These are phyloP conservation scores for Glutinoglossum americanum DNA, from an alignment of 495 filamentous ascomycete species.

Conservation along the genomic window DNA sequence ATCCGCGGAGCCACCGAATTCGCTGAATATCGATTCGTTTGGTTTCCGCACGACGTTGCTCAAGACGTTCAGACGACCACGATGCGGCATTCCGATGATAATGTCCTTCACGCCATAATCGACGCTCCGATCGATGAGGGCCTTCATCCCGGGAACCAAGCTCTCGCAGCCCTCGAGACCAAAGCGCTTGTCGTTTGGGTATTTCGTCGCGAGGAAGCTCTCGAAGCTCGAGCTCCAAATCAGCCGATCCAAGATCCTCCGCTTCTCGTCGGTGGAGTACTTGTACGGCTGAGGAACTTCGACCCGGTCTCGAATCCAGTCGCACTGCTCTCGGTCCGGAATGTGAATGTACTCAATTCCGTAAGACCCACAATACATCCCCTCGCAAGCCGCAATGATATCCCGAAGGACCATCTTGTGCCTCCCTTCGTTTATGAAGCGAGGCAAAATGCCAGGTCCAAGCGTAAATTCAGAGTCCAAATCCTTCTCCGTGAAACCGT, in stretches of 20 bases:
- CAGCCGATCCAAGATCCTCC: slow-evolving; percentile 83
- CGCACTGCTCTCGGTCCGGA: slow-evolving; percentile 88
- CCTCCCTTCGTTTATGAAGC: slow-evolving; percentile 67
- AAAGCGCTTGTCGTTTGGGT: slow-evolving; percentile 98
- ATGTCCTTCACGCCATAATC: slow-evolving; percentile 98
- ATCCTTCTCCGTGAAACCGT: slow-evolving; percentile 86
- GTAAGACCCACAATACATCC: slow-evolving; percentile 88
- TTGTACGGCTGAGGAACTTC: slow-evolving; percentile 88
- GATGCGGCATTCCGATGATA: slow-evolving; percentile 97
- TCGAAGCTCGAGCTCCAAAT: slow-evolving; percentile 98
- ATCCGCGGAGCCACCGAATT: slow-evolving; percentile 78
- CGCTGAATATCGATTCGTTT: slow-evolving; percentile 98
- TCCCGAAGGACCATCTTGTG: slow-evolving; percentile 94
- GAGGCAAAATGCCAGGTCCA: slow-evolving; percentile 85
- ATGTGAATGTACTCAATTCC: slow-evolving; percentile 98
- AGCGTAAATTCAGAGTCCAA: slow-evolving; percentile 79
- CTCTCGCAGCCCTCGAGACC: slow-evolving; percentile 93
- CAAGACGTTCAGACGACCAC: slow-evolving; percentile 91
- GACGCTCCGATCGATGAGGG: slow-evolving; percentile 89
- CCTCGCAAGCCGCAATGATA: slow-evolving; percentile 82
- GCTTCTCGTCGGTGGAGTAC: slow-evolving; percentile 93
- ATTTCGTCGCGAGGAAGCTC: slow-evolving; percentile 81
- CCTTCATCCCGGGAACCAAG: slow-evolving; percentile 97
- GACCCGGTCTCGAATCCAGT: slow-evolving; percentile 87
- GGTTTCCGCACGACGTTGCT: slow-evolving; percentile 97